Evolutionary conservation across 2,329 filamentous ascomycete species (phyloP).

Genomic region (Venturia pyrina): DNA sequence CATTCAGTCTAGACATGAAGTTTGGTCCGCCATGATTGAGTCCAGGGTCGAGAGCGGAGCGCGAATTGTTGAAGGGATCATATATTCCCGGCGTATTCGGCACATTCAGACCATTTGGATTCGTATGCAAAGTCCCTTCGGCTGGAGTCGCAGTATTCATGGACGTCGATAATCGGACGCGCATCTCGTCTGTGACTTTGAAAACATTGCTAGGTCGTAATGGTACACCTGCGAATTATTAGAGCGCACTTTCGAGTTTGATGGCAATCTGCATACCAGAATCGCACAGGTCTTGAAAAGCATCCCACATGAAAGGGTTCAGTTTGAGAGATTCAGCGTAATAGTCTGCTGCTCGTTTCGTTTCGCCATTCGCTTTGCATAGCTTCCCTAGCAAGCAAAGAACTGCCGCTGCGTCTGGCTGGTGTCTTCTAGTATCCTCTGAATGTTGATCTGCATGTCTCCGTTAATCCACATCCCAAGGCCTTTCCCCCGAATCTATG

Average conservation of each 20-base stretch:
- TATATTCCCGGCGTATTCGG: constrained; percentile 19
- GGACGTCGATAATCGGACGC: constrained; percentile 34
- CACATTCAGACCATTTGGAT: constrained; percentile 16
- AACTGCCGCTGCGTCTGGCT: constrained; percentile 78
- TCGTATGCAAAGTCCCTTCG: constrained; percentile 10
- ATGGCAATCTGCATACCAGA: constrained; percentile 38
- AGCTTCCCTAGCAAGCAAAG: constrained; percentile 78
- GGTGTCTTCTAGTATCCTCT: constrained; percentile 60
- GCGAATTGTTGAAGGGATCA: constrained; percentile 35
- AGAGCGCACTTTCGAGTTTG: too few relatives aligned
- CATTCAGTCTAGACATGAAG: constrained; percentile 33
- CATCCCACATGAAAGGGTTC: constrained; percentile 98
- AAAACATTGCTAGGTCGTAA: constrained; percentile 82
- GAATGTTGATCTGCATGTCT: constrained; percentile 53
- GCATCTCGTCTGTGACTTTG: constrained; percentile 58
- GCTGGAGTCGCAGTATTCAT: constrained; percentile 8
- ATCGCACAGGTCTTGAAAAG: constrained; percentile 80
- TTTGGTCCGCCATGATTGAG: constrained; percentile 27
- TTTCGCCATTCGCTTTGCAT: constrained; percentile 68
- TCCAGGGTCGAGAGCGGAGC: constrained; percentile 23
- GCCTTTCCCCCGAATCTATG: not conserved
- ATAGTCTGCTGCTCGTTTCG: constrained; percentile 72
- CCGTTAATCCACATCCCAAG: not conserved
- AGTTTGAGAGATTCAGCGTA: constrained; percentile 82
- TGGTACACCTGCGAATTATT: constrained; percentile 50